A percentile compares a stretch with the other conserved stretches of the same genome.
Evolutionary conservation across 352 stramenopile species (phyloP).

Genomic region (Phytophthora citrophthora): DNA sequence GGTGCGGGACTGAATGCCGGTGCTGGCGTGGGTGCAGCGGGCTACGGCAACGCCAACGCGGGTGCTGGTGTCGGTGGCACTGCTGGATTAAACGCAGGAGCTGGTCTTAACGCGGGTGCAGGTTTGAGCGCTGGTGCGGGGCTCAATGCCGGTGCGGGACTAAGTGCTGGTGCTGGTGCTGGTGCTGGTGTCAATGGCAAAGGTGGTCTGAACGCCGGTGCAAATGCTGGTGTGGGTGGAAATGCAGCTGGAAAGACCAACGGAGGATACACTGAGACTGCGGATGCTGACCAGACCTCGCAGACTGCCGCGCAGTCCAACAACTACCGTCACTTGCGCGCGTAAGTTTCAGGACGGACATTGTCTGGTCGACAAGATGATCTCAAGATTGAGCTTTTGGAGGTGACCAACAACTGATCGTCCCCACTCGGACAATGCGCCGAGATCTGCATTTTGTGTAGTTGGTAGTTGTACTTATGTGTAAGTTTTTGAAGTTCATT

Average conservation of each 20-base stretch:
- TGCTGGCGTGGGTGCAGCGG: not conserved
- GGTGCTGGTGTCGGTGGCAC: not conserved
- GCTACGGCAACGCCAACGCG: not conserved
- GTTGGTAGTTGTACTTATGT: not conserved
- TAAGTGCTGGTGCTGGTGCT: not conserved
- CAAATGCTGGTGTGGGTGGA: not conserved
- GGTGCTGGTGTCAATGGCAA: not conserved
- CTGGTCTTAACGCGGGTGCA: not conserved
- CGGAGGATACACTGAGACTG: not conserved
- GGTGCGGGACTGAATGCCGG: not conserved
- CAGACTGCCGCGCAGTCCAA: not conserved
- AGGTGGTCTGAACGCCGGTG: not conserved
- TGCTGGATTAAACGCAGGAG: not conserved
- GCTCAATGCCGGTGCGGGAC: not conserved
- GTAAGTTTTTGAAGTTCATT: slow-evolving; percentile 1
- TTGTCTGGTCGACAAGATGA: not conserved
- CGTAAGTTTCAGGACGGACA: not conserved
- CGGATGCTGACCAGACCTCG: not conserved
- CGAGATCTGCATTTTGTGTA: not conserved
- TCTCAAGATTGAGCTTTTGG: not conserved
- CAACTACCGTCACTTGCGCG: not conserved
- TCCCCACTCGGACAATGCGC: not conserved
- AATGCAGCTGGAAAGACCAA: not conserved
- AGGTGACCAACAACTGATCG: not conserved
- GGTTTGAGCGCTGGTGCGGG: not conserved